phyloP scores from a whole-genome alignment of 345 rosid genomes.

The Microcos paniculata region DNA sequence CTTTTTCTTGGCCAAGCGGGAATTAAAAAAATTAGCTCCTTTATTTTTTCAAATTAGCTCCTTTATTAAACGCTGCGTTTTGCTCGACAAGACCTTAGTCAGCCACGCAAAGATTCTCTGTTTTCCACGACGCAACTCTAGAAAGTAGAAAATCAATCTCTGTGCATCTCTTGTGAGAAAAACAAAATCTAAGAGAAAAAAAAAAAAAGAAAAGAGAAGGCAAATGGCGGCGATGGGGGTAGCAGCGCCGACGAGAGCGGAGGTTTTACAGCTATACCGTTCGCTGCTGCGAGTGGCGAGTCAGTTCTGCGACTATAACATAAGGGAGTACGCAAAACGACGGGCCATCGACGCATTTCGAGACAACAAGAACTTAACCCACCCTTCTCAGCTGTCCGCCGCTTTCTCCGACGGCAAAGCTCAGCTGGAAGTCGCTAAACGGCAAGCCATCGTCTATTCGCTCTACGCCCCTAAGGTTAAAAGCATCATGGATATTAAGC shows the following conservation, averaged over 20 bases:
- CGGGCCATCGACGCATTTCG: constrained; percentile 76
- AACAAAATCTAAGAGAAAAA: no score
- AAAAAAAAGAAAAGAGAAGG: neutral
- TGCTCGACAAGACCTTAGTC: neutral
- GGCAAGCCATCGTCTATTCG: constrained; percentile 62
- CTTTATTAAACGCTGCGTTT: constrained; percentile 6
- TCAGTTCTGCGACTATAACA: constrained; percentile 60
- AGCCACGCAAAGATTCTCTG: neutral
- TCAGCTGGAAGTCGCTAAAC: constrained; percentile 69
- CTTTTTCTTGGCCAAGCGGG: no score
- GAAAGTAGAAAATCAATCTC: neutral
- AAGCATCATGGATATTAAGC: constrained; percentile 74
- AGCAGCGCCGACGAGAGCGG: constrained; percentile 31
- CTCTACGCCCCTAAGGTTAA: constrained; percentile 71
- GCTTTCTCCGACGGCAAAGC: constrained; percentile 57
- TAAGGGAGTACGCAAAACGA: constrained; percentile 77
- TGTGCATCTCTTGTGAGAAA: neutral
- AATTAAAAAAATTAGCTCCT: neutral
- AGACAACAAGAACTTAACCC: constrained; percentile 43
- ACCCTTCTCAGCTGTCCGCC: constrained; percentile 43
- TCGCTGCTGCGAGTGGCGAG: constrained; percentile 73
- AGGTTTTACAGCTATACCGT: constrained; percentile 58
- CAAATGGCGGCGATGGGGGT: constrained; percentile 19
- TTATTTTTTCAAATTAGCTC: no score
- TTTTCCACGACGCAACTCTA: neutral